A percentile compares a stretch with the other conserved stretches of the same genome.
phyloP scores from a whole-genome alignment of 1,139 yeast genomes.

The Sugiyamaella pinicola region DNA sequence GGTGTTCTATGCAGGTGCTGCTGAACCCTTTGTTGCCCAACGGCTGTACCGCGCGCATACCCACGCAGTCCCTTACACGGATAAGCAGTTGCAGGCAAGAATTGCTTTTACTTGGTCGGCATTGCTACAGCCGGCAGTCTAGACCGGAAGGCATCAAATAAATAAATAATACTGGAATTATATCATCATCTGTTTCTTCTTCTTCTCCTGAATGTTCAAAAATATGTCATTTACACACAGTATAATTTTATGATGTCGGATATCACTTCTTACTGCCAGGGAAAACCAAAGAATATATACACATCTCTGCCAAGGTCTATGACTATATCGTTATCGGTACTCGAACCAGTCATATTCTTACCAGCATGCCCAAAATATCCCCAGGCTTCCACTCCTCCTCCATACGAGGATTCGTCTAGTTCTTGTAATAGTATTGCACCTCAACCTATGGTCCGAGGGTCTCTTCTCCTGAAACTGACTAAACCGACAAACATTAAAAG shows the following conservation, averaged over 20 bases:
- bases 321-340: not conserved
- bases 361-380: conserved; percentile 10
- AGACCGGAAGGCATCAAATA: not conserved
- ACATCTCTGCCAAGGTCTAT: conserved; percentile 7
- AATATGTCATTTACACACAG: not conserved
- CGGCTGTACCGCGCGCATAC: no score
- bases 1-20: not conserved
- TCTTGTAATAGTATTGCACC: conserved; percentile 42
- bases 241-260: not conserved
- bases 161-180: no score
- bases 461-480: conserved; percentile 64
- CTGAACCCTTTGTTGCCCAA: not conserved
- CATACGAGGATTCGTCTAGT: conserved; percentile 4
- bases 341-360: conserved; percentile 10
- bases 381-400: conserved; percentile 3
- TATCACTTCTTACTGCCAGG: conserved; percentile 5
- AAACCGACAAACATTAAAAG: conserved; percentile 73
- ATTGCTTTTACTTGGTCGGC: not conserved
- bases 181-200: no score
- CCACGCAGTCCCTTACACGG: no score
- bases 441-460: conserved; percentile 76
- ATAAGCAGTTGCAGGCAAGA: no score
- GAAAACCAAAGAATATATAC: conserved; percentile 3
- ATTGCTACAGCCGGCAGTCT: not conserved
- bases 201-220: not conserved